Evolutionary conservation across 2,329 filamentous ascomycete species (phyloP), one percentile per base, ranked within the genome.

Genomic region (Myriosclerotinia duriaeana): DNA sequence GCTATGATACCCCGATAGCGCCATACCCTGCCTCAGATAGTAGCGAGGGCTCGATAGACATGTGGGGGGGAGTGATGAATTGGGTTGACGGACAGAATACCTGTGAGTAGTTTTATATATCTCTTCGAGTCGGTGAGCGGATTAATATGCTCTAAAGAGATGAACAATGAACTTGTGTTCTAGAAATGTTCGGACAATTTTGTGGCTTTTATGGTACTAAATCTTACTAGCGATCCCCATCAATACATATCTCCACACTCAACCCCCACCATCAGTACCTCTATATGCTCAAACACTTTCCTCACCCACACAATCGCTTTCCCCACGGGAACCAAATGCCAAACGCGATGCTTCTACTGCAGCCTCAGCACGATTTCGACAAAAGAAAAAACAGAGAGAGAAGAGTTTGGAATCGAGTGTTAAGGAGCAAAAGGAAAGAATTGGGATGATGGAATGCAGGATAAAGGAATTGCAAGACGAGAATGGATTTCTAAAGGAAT

Each of bases 341-440:
- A 95, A 95, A 80, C 88, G 92, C 54, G 87, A 91, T 66, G 87
- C 92, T 69, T 96, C 96, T 79, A 96, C 93, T 6, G 92, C 92
- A 38, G 92, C 92, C 65, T 92, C 89, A 71, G 92, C 92, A 17
- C 89, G 92, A 59, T 96, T 96, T 84, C 89, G 92, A 67, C 87
- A 94, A 76, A 96, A 96, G 87, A 96, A 96, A 87, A 96, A 96
- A 85, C 90, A 93, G 79, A 88, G 92, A 59, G 92, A 96, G 81
- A 89, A 93, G 77, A 89, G 89, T 17, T 85, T 96, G 59, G 91
- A 94, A 78, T 87, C 87, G 74, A 89, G 86, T 11, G 88, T 91
- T 74, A 90, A 92, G 78, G 92, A 96, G 73, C 90, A 93, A 78
- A 85, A 86, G 40, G 89, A 93, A 53, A 92, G 91, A 80, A 89